Evolutionary conservation across 495 filamentous ascomycete genomes (phyloP).

Genomic region (Alectoria sarmentosa): DNA sequence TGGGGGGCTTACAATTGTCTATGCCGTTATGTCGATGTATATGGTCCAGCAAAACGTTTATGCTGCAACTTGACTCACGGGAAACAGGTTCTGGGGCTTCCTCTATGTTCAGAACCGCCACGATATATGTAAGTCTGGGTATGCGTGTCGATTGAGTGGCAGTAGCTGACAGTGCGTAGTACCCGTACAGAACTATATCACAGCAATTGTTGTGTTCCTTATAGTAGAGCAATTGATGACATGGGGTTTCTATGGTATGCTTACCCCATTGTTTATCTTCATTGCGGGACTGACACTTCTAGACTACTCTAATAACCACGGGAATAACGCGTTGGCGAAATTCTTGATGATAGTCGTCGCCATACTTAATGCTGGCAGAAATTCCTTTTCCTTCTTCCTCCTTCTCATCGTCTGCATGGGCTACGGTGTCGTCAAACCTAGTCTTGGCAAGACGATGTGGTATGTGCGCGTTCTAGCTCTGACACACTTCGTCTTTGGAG

Average conservation of each 20-base stretch:
- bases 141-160: neutral
- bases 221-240: constrained; percentile 95
- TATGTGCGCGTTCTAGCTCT: constrained; percentile 87
- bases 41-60: constrained; percentile 25
- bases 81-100: constrained; percentile 74
- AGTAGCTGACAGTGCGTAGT: constrained; percentile 47
- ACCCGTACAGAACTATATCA: constrained; percentile 99
- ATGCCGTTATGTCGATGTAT: constrained; percentile 74
- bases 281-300: constrained; percentile 14
- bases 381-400: constrained; percentile 98
- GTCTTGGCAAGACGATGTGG: constrained; percentile 88
- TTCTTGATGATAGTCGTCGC: constrained; percentile 83
- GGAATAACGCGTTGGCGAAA: constrained; percentile 70
- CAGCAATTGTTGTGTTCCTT: constrained; percentile 90
- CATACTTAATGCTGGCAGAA: constrained; percentile 84
- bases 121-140: constrained; percentile 64
- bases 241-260: constrained; percentile 80
- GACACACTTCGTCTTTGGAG: constrained; percentile 88
- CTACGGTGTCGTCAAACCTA: constrained; percentile 94
- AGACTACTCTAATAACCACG: constrained; percentile 90
- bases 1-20: constrained; percentile 87
- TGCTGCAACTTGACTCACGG: constrained; percentile 3
- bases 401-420: constrained; percentile 99
- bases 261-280: neutral
- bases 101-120: constrained; percentile 89